Evolutionary conservation across 2,329 filamentous ascomycete species (phyloP).

Genomic region (Cladosporium sp.): DNA sequence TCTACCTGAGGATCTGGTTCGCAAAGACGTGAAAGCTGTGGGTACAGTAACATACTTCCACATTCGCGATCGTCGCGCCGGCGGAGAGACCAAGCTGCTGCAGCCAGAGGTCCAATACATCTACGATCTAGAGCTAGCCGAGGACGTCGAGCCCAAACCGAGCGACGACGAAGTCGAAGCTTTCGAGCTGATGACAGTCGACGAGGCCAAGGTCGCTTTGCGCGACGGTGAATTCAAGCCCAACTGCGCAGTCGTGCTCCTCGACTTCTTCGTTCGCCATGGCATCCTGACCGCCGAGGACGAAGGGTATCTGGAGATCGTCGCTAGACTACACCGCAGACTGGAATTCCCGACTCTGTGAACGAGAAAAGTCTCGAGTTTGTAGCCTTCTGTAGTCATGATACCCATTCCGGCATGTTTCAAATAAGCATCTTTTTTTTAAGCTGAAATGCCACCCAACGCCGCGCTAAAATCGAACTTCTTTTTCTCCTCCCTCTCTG

Average conservation of each 20-base stretch:
- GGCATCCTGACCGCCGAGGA: conserved; percentile 76
- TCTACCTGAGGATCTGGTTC: conserved; percentile 66
- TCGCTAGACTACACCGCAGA: conserved; percentile 68
- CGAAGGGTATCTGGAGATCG: conserved; percentile 71
- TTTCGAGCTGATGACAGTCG: conserved; percentile 72
- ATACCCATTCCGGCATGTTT: conserved; percentile 21
- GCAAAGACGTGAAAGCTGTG: conserved; percentile 52
- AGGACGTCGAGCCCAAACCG: conserved; percentile 65
- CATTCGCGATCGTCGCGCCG: conserved; percentile 68
- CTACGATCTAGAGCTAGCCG: conserved; percentile 77
- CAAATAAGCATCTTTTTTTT: conserved; percentile 5
- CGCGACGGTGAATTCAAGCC: conserved; percentile 78
- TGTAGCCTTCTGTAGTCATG: conserved; percentile 15
- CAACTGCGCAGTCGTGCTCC: conserved; percentile 77
- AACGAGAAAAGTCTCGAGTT: background rate
- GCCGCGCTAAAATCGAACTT: conserved; percentile 26
- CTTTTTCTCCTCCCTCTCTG: conserved; percentile 2
- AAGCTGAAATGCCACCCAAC: conserved; percentile 20
- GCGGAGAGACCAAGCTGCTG: conserved; percentile 75
- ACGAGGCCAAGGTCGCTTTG: conserved; percentile 70
- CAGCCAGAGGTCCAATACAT: conserved; percentile 91
- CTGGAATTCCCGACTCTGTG: conserved; percentile 65
- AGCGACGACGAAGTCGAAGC: conserved; percentile 85
- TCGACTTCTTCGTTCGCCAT: conserved; percentile 88
- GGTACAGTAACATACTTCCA: conserved; percentile 83